phyloP scores from a whole-genome alignment of 2,329 filamentous ascomycete species.

The Reticulascus tulasneorum region DNA sequence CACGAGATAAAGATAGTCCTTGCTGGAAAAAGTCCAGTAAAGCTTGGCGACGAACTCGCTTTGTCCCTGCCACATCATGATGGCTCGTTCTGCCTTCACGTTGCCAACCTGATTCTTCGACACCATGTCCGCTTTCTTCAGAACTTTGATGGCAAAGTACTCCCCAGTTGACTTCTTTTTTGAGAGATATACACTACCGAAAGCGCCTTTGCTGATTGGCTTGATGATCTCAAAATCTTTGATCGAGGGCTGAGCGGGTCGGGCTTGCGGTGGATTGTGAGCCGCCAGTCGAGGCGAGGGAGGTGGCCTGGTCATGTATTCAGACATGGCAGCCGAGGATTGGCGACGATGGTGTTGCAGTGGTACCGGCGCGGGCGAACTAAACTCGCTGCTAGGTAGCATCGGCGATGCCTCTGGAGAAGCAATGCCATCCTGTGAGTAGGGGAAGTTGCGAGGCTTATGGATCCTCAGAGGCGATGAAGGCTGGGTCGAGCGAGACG shows the following conservation, averaged over 20 bases:
- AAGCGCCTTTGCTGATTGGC: conserved; percentile 97
- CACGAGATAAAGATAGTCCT: conserved; percentile 95
- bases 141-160: conserved; percentile 96
- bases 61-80: conserved; percentile 99
- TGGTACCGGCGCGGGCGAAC: conserved; percentile 63
- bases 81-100: conserved; percentile 95
- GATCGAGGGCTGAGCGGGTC: conserved; percentile 89
- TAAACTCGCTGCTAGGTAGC: conserved; percentile 76
- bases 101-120: conserved; percentile 99
- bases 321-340: conserved; percentile 83
- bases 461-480: conserved; percentile 82
- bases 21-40: conserved; percentile 99
- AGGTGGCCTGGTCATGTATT: conserved; percentile 61
- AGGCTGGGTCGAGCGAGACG: conserved; percentile 68
- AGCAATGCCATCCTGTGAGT: conserved; percentile 60
- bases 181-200: conserved; percentile 94
- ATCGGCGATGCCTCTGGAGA: conserved; percentile 91
- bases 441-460: conserved; percentile 67
- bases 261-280: conserved; percentile 75
- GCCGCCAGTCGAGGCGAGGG: conserved; percentile 78
- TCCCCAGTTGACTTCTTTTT: conserved; percentile 99
- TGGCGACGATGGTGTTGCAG: conserved; percentile 75
- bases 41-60: conserved; percentile 98
- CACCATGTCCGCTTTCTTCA: conserved; percentile 99
- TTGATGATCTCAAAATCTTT: conserved; percentile 99